Conservation (phyloP, 108 stramenopile species). For the Fragilaria radians region DNA sequence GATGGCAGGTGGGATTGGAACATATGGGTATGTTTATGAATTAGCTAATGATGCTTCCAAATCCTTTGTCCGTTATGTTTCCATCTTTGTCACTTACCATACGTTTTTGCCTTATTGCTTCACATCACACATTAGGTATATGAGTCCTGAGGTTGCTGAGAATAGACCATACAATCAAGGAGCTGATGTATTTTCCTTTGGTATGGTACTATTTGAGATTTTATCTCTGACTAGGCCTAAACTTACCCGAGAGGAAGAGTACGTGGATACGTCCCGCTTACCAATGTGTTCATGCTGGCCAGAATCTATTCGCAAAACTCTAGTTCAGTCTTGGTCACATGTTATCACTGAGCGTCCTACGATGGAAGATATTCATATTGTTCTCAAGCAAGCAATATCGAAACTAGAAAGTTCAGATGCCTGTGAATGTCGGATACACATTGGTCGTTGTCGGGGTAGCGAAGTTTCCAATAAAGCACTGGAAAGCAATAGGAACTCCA, state of each 20-base stretch:
- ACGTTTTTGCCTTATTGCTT: too few relatives aligned
- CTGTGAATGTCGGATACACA: too few relatives aligned
- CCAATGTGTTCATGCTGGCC: neutral
- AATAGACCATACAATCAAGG: slow-evolving; percentile 52
- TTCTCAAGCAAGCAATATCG: too few relatives aligned
- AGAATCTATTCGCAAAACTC: neutral
- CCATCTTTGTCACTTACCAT: too few relatives aligned
- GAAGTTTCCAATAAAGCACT: too few relatives aligned
- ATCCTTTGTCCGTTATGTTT: too few relatives aligned
- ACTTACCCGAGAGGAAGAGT: neutral
- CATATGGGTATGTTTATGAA: neutral
- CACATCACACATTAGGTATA: slow-evolving; percentile 20
- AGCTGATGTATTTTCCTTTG: slow-evolving; percentile 70
- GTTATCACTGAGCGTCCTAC: neutral
- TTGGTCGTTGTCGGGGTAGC: too few relatives aligned
- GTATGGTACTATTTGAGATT: slow-evolving; percentile 67
- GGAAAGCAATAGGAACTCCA: too few relatives aligned
- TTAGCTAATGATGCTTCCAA: too few relatives aligned
- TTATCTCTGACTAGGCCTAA: slow-evolving; percentile 53
- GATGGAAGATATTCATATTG: neutral
- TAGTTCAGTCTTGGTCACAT: neutral
- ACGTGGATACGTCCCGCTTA: neutral
- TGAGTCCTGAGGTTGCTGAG: slow-evolving; percentile 73
- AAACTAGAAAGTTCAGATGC: too few relatives aligned
- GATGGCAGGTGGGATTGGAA: neutral